Evolutionary conservation across 305 asterid genomes (phyloP).

Genomic region (Fraxinus dipetala): DNA sequence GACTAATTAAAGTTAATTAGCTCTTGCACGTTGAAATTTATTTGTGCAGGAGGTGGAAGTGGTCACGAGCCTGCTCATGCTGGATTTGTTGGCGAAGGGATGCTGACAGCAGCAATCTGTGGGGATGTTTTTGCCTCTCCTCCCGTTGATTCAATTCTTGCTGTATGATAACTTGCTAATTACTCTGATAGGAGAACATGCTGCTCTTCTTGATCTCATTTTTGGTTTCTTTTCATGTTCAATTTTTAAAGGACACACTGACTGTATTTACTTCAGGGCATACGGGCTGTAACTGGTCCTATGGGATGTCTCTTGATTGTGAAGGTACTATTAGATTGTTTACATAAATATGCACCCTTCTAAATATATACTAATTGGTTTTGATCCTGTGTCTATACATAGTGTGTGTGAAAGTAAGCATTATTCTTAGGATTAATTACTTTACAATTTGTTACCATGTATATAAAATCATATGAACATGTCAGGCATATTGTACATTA

Average conservation of each 20-base stretch:
- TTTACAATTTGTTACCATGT: neutral
- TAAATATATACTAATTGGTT: neutral
- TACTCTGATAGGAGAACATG: slow-evolving; percentile 10
- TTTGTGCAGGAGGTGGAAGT: slow-evolving; percentile 90
- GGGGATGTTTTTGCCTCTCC: slow-evolving; percentile 99
- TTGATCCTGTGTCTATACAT: slow-evolving; percentile 6
- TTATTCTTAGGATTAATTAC: neutral
- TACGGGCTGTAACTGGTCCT: slow-evolving; percentile 93
- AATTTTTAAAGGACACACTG: slow-evolving; percentile 20
- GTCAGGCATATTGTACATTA: neutral
- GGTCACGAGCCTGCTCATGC: slow-evolving; percentile 99
- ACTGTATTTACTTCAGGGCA: slow-evolving; percentile 53
- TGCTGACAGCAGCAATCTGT: slow-evolving; percentile 98
- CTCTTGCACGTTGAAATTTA: slow-evolving; percentile 17
- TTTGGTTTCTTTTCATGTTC: slow-evolving; percentile 17
- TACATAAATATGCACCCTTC: neutral
- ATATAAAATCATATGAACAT: neutral
- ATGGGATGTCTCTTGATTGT: slow-evolving; percentile 93
- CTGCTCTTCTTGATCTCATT: neutral
- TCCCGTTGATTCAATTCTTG: slow-evolving; percentile 79
- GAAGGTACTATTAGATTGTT: slow-evolving; percentile 47
- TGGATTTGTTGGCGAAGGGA: slow-evolving; percentile 99
- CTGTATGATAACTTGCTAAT: slow-evolving; percentile 45
- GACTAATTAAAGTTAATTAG: slow-evolving; percentile 22
- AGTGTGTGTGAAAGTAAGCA: neutral